These are phyloP conservation scores for Durio zibethinus DNA, from an alignment of 345 rosid genomes.

Conservation along the genomic window DNA sequence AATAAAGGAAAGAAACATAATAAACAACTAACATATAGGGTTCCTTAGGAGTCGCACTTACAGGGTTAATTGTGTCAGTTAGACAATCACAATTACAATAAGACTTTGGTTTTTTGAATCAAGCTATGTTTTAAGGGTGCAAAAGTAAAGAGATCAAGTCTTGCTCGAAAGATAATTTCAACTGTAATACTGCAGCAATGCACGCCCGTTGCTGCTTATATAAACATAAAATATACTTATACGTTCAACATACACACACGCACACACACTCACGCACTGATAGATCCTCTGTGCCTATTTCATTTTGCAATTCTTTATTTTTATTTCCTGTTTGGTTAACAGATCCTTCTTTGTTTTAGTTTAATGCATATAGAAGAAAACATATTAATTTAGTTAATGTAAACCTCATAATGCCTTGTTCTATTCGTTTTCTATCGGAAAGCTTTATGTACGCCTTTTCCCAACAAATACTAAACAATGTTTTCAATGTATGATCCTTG, in stretches of 20 bases:
- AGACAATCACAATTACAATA: not conserved
- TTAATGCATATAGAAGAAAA: not conserved
- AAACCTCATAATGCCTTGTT: not conserved
- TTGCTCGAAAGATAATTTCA: not conserved
- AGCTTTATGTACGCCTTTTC: not conserved
- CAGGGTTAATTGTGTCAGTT: not conserved
- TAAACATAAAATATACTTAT: not conserved
- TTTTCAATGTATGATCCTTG: not conserved
- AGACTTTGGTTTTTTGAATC: not conserved
- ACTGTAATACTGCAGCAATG: not conserved
- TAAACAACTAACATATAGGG: not conserved
- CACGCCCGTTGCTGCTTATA: not conserved
- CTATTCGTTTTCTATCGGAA: not conserved
- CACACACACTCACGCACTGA: not conserved
- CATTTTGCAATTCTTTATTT: not conserved
- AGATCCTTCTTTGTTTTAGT: not conserved
- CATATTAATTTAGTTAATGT: not conserved
- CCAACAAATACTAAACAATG: not conserved
- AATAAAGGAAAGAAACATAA: no score
- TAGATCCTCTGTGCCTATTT: not conserved
- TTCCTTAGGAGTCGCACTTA: not conserved
- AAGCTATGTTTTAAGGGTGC: not conserved
- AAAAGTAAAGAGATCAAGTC: not conserved
- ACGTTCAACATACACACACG: not conserved
- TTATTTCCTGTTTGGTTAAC: not conserved